phyloP scores from a whole-genome alignment of 495 filamentous ascomycete genomes.

The Aspergillus cristatus region DNA sequence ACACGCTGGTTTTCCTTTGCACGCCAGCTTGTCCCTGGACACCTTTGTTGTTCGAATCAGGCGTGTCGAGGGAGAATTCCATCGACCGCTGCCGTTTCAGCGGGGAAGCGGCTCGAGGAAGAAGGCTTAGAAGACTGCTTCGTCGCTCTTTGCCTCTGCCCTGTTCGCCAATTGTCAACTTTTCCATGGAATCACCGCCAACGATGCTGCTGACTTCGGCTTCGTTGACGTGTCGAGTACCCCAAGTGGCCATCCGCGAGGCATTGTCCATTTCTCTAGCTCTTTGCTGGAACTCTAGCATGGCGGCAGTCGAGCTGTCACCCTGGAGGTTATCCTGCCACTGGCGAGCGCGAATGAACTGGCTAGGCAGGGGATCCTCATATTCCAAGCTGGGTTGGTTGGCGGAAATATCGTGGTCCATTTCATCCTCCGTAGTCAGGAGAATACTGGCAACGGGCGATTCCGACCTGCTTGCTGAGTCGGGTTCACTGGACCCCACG shows the following conservation, averaged over 20 bases:
- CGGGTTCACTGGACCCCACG: conserved; percentile 25
- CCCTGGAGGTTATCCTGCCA: conserved; percentile 43
- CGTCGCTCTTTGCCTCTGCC: conserved; percentile 25
- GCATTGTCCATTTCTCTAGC: conserved; percentile 35
- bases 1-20: conserved; percentile 41
- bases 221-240: conserved; percentile 54
- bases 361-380: conserved; percentile 16
- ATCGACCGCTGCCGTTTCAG: conserved; percentile 29
- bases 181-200: conserved; percentile 52
- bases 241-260: conserved; percentile 67
- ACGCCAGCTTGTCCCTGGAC: conserved; percentile 15
- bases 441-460: conserved; percentile 25
- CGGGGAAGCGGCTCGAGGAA: conserved; percentile 31
- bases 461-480: conserved; percentile 17
- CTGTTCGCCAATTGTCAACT: conserved; percentile 47
- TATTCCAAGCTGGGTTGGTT: conserved; percentile 11
- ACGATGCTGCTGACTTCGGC: conserved; percentile 52
- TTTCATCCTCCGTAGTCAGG: conserved; percentile 18
- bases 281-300: conserved; percentile 32
- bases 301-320: conserved; percentile 35
- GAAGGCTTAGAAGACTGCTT: conserved; percentile 41
- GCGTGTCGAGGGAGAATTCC: conserved; percentile 21
- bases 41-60: conserved; percentile 14
- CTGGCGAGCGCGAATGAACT: conserved; percentile 28
- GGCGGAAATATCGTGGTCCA: conserved; percentile 18